Conservation (phyloP, 2,329 filamentous ascomycete species). For the Zymoseptoria ardabiliae region DNA sequence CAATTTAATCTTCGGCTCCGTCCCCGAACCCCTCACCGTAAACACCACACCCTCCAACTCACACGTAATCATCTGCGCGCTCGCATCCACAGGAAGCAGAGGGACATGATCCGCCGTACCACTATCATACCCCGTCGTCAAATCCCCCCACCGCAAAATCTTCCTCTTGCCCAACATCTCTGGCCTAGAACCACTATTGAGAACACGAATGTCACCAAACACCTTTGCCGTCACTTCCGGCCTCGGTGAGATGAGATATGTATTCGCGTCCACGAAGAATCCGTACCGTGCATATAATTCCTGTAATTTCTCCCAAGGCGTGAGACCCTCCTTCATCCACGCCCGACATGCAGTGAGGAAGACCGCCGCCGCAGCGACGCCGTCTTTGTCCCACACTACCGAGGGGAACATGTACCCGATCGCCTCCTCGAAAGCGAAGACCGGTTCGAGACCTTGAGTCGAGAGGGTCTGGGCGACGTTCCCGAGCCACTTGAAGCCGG, state of each 20-base stretch:
- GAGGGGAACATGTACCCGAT: conserved; percentile 60
- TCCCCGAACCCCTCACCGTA: conserved; percentile 55
- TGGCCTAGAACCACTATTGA: conserved; percentile 21
- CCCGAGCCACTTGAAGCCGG: conserved; percentile 62
- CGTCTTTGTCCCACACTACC: conserved; percentile 59
- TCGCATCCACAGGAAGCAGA: conserved; percentile 48
- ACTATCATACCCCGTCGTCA: conserved; percentile 55
- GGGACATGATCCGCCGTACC: conserved; percentile 46
- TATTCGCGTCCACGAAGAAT: conserved; percentile 57
- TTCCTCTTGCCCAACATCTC: conserved; percentile 42
- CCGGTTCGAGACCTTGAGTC: conserved; percentile 42
- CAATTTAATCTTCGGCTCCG: conserved; percentile 60
- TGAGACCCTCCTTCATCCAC: conserved; percentile 48
- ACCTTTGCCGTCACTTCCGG: conserved; percentile 46
- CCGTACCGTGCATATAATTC: conserved; percentile 51
- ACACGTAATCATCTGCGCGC: conserved; percentile 57
- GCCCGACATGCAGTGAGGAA: conserved; percentile 50
- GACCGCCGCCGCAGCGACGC: conserved; percentile 52
- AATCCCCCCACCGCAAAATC: conserved; percentile 54
- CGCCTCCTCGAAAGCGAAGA: conserved; percentile 58
- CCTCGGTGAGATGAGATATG: conserved; percentile 54
- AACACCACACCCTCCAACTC: conserved; percentile 52
- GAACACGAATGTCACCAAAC: conserved; percentile 48
- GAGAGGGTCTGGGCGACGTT: conserved; percentile 51
- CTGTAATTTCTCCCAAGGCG: conserved; percentile 50